Evolutionary conservation across 768 basidiomycete species (phyloP).

Genomic region (Boletus vinaceobasis): DNA sequence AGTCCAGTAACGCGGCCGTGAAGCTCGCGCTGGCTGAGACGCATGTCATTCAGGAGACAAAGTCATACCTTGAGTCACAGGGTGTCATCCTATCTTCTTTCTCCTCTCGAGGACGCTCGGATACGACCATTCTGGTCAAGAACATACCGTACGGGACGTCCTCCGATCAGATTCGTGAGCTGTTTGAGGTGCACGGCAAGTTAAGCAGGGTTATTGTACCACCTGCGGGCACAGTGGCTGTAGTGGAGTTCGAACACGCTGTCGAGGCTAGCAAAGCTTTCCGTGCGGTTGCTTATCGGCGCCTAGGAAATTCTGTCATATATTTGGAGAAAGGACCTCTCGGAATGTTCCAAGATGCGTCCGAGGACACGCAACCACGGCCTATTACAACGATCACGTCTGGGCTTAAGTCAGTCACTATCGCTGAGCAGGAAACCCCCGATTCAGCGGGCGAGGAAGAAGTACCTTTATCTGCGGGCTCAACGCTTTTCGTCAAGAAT

Average conservation of each 20-base stretch:
- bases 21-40: slow-evolving; percentile 97
- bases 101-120: slow-evolving; percentile 53
- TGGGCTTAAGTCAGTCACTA: slow-evolving; percentile 36
- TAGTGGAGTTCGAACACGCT: slow-evolving; percentile 78
- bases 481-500: slow-evolving; percentile 94
- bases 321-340: slow-evolving; percentile 92
- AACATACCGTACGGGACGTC: slow-evolving; percentile 94
- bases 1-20: slow-evolving; percentile 79
- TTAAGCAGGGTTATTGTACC: slow-evolving; percentile 76
- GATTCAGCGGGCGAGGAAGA: slow-evolving; percentile 36
- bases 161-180: slow-evolving; percentile 64
- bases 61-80: slow-evolving; percentile 78
- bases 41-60: slow-evolving; percentile 93
- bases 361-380: slow-evolving; percentile 23
- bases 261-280: slow-evolving; percentile 75
- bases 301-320: slow-evolving; percentile 83
- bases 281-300: slow-evolving; percentile 78
- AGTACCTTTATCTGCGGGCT: slow-evolving; percentile 53
- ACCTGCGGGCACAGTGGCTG: slow-evolving; percentile 89
- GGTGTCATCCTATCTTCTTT: slow-evolving; percentile 65
- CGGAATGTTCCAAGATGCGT: slow-evolving; percentile 66
- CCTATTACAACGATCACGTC: slow-evolving; percentile 12
- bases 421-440: slow-evolving; percentile 39
- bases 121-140: slow-evolving; percentile 87
- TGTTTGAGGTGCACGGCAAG: slow-evolving; percentile 76